These are phyloP conservation scores for Croton setiger DNA, from an alignment of 441 rosid genomes.

Conservation along the genomic window DNA sequence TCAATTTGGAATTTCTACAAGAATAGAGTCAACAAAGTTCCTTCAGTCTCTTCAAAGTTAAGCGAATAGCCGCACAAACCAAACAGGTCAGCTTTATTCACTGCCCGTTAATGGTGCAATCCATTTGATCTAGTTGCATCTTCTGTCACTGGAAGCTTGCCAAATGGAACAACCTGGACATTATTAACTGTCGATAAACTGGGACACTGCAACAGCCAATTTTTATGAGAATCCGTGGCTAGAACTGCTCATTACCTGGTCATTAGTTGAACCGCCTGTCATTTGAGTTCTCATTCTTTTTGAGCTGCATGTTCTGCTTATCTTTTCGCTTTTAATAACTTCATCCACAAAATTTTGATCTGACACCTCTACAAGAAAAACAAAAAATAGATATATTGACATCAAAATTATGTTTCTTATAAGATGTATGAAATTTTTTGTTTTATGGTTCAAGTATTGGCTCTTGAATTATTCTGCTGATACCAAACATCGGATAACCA, in stretches of 20 bases:
- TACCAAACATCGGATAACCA: neutral
- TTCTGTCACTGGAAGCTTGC: constrained; percentile 16
- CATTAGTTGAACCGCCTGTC: constrained; percentile 20
- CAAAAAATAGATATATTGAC: neutral
- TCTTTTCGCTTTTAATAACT: constrained; percentile 25
- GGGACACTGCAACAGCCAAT: neutral
- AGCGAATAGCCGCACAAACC: neutral
- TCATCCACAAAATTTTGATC: constrained; percentile 78
- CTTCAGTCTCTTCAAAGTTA: constrained; percentile 6
- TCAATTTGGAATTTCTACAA: neutral
- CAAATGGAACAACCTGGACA: constrained; percentile 35
- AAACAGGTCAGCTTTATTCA: constrained; percentile 9
- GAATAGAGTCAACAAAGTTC: neutral
- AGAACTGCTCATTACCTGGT: constrained; percentile 37
- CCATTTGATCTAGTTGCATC: constrained; percentile 9
- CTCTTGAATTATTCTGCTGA: neutral
- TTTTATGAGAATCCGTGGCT: neutral
- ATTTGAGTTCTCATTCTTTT: constrained; percentile 31
- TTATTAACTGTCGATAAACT: neutral
- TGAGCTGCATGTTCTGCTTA: constrained; percentile 26
- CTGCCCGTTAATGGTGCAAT: neutral
- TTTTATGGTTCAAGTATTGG: neutral
- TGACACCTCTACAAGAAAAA: constrained; percentile 49
- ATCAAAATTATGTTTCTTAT: neutral
- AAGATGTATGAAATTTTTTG: neutral